Percentiles rank a stretch among this genome's conserved stretches.
phyloP scores from a whole-genome alignment of 2,329 filamentous ascomycete genomes.

The Pseudogymnoascus sp. region DNA sequence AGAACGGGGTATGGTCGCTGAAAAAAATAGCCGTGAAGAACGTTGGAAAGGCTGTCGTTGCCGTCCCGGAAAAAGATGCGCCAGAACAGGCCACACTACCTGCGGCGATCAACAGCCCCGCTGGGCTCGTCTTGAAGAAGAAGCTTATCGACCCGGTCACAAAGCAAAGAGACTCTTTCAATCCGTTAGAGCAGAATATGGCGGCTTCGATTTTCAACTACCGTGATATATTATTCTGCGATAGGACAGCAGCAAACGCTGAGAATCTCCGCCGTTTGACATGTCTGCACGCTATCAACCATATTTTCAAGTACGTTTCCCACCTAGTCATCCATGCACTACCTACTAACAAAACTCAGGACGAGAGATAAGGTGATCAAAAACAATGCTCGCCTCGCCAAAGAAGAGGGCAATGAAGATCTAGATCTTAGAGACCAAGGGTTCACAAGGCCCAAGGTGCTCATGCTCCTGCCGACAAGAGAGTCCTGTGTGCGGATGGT shows the following conservation, averaged over 20 bases:
- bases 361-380: slow-evolving; percentile 88
- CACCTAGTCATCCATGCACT: neutral
- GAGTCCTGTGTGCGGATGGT: slow-evolving; percentile 75
- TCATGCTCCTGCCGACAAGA: slow-evolving; percentile 82
- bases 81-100: slow-evolving; percentile 19
- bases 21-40: slow-evolving; percentile 35
- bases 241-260: slow-evolving; percentile 61
- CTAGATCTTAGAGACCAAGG: slow-evolving; percentile 83
- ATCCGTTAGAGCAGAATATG: slow-evolving; percentile 53
- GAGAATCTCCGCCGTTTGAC: slow-evolving; percentile 59
- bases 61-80: slow-evolving; percentile 35
- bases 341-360: slow-evolving; percentile 30
- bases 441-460: slow-evolving; percentile 86
- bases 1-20: slow-evolving; percentile 42
- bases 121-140: slow-evolving; percentile 57
- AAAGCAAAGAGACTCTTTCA: slow-evolving; percentile 48
- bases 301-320: slow-evolving; percentile 64
- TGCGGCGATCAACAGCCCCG: slow-evolving; percentile 27
- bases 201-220: slow-evolving; percentile 73
- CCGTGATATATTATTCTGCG: slow-evolving; percentile 68
- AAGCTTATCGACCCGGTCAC: slow-evolving; percentile 50
- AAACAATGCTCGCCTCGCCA: slow-evolving; percentile 73
- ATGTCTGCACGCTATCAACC: slow-evolving; percentile 81
- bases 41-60: slow-evolving; percentile 39
- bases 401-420: slow-evolving; percentile 53